These are phyloP conservation scores for Hypomyces perniciosus DNA, from an alignment of 2,329 filamentous ascomycete species.

Conservation along the genomic window DNA sequence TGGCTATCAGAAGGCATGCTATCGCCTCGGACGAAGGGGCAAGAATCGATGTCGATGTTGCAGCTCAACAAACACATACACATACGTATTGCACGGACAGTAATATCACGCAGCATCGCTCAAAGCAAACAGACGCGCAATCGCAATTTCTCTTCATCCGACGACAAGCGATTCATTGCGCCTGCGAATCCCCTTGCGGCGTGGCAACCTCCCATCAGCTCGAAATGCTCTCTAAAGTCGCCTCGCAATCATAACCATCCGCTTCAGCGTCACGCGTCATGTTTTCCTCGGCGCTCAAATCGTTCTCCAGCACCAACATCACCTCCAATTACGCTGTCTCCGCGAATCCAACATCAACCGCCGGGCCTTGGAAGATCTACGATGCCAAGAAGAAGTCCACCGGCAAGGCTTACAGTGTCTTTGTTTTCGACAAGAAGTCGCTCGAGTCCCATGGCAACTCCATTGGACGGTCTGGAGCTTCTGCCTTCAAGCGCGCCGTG, in stretches of 20 bases:
- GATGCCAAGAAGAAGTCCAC: conserved; percentile 96
- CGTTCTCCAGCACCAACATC: conserved; percentile 86
- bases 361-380: conserved; percentile 95
- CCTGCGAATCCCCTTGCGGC: neutral
- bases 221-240: conserved; percentile 23
- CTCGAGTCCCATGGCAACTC: conserved; percentile 55
- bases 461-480: conserved; percentile 41
- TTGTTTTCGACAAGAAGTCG: conserved; percentile 87
- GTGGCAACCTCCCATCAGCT: neutral
- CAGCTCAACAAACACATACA: too few relatives aligned
- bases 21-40: too few relatives aligned
- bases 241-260: conserved; percentile 13
- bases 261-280: conserved; percentile 43
- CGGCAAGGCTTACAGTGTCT: conserved; percentile 81
- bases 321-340: conserved; percentile 83
- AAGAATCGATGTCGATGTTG: too few relatives aligned
- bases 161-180: neutral
- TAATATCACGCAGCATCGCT: too few relatives aligned
- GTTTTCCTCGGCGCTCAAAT: conserved; percentile 92
- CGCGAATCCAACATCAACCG: conserved; percentile 65
- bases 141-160: neutral
- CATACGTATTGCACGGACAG: too few relatives aligned
- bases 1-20: too few relatives aligned
- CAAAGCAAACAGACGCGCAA: neutral
- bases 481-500: conserved; percentile 69